Base-by-base conservation (phyloP, 2,329 filamentous ascomycete genomes). In the Colletotrichum godetiae region DNA sequence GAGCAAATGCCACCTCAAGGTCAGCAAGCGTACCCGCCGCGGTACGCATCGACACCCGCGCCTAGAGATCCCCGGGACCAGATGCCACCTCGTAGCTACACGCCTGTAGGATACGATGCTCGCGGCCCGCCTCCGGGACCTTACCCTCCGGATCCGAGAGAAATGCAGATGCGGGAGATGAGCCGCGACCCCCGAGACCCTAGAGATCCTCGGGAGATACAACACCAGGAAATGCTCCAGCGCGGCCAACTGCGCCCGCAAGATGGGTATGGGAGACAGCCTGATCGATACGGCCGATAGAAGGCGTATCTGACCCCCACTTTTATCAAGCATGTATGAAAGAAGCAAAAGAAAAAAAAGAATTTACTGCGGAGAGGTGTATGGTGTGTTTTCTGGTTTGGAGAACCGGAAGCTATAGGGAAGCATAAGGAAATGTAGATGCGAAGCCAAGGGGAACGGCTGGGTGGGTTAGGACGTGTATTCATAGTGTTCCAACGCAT, bases 251-350 rank as follows among this genome's bases (percentile, higher is more conserved):
- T 87, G 37, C 80, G 85, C 63, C 85, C 85, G 15, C 85, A 85
- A 37, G 85, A 87, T 42, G 78, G 77, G 60, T 87, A 86, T 63
- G 85, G 87, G 10, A 79, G 79, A 22, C 81, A 82, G 29, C 84
- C 83, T 52, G 86, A 88, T 72, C 81, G 82, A 57, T 88, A 87
- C 74, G 82, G 85, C 74, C 81, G 86, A 73, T 86, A 81, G 37
- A 19, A 15, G 77, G 35, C 15, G 15, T 15, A 55, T 15, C 10
- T 11, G 29, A 8, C 19, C 42, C 42, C 35, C 37, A 42, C 37
- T n/a, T n/a, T 33, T 12, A 19, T 46, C 37, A 46, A 15, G 29
- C 37, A 49, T 67, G 64, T 67, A 59, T 59, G 35, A 66, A 42
- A 67, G 3, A 31, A 58, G 53, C 58, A 27, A 46, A 56, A n/a